Base-by-base conservation (phyloP, 129 eudicot genomes). In the Lonicera japonica region DNA sequence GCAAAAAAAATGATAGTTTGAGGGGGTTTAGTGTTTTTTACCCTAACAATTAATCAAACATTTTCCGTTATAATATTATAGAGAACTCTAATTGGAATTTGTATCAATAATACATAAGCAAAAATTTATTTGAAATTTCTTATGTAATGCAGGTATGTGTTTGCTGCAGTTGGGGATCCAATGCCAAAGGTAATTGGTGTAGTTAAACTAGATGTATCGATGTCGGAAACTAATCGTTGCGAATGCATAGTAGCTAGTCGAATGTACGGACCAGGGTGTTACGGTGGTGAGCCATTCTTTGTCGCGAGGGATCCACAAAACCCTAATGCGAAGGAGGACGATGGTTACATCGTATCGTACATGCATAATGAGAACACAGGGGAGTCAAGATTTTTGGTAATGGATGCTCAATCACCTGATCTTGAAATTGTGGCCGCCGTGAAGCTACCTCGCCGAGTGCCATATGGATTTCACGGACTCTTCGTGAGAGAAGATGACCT, bases 221-320 rank as follows among this genome's bases (percentile, higher is more conserved):
- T 64, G 13, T 61, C 68, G 0, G 64, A 65, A 18, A 21, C 9
- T 0, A 61, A 75, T 3, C 25, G 58, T 5, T 13, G 66, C 2
- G 75, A 80, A 16, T 58, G 79, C 68, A 68, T 64, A 19, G 76
- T 75, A 60, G 79, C 76, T n/a, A 63, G 62, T 46, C 72, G 75
- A 40, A 58, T 68, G 43, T 80, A 40, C 43, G 79, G 72, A 23
- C 79, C 79, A 0, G 78, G 78, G 23, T 80, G 86, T 52, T 80
- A 63, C 24, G 86, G 86, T 9, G 79, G 86, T 5, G 82, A 80
- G 54, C 86, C 82, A 5, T 71, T 76, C 38, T 80, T 80, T 17
- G 82, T 80, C 16, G 61, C 86, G 0, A 68, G 48, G 38, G 79
- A 80, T n/a, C 76, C 82, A 0, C 48, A 76, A 14, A 48, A 75